phyloP scores from a whole-genome alignment of 176 grass and related monocot genomes.

The Cymbopogon citratus region DNA sequence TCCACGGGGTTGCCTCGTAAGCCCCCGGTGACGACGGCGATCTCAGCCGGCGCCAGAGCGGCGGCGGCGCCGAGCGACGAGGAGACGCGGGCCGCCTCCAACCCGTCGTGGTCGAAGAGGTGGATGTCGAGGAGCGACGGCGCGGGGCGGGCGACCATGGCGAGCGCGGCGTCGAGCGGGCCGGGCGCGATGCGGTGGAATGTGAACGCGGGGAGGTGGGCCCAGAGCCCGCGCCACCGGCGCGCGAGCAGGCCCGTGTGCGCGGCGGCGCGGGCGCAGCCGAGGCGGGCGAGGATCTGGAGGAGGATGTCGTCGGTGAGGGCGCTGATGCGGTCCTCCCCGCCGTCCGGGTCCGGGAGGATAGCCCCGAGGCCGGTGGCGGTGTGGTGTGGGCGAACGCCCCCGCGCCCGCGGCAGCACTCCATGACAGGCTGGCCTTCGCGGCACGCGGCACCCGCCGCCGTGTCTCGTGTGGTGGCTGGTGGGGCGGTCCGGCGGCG shows the following conservation, averaged over 20 bases:
- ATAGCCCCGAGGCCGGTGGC: background rate
- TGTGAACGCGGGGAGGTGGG: background rate
- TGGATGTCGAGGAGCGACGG: background rate
- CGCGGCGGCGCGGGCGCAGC: background rate
- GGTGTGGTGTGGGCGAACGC: background rate
- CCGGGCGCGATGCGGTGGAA: background rate
- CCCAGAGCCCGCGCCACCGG: slow-evolving; percentile 12
- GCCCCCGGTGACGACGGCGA: background rate
- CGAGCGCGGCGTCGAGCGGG: background rate
- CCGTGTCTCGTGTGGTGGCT: background rate
- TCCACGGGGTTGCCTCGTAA: background rate
- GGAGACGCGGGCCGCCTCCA: background rate
- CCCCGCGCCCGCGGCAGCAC: background rate
- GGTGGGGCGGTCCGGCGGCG: background rate
- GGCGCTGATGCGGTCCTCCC: background rate
- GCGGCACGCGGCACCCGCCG: background rate
- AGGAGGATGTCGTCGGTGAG: background rate
- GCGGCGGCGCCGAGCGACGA: background rate
- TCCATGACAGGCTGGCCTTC: background rate
- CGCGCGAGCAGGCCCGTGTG: background rate
- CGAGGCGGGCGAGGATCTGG: background rate
- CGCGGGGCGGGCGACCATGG: background rate
- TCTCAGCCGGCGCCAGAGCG: background rate
- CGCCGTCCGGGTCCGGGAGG: background rate
- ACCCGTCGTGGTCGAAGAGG: background rate